Percentiles rank a stretch among this genome's conserved stretches.
phyloP scores from a whole-genome alignment of 495 filamentous ascomycete genomes.

The Tuber umbilicatum region DNA sequence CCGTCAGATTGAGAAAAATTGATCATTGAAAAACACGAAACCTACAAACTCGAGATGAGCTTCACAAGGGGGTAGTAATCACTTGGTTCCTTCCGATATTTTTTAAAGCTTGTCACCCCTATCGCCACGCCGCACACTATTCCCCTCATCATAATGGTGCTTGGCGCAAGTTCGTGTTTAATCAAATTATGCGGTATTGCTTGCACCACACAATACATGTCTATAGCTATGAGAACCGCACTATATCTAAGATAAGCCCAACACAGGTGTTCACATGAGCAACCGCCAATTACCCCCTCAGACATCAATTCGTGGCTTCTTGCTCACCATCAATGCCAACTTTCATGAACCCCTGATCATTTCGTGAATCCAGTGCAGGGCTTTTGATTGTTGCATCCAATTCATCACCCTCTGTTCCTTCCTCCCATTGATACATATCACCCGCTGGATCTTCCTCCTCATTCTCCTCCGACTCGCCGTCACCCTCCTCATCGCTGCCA shows the following conservation, averaged over 20 bases:
- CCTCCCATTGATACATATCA: not conserved
- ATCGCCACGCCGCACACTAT: too few relatives aligned
- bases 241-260: not conserved
- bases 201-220: not conserved
- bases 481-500: slow-evolving; percentile 33
- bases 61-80: too few relatives aligned
- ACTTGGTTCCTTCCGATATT: too few relatives aligned
- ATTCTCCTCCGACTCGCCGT: slow-evolving; percentile 21
- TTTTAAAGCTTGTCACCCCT: too few relatives aligned
- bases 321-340: not conserved
- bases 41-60: too few relatives aligned
- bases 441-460: slow-evolving; percentile 12
- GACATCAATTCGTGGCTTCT: not conserved
- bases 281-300: not conserved
- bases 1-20: too few relatives aligned
- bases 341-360: not conserved
- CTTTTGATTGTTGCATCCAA: not conserved
- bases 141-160: too few relatives aligned
- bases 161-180: too few relatives aligned
- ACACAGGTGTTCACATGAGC: not conserved
- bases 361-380: not conserved
- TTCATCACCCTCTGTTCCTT: not conserved
- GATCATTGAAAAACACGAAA: too few relatives aligned
- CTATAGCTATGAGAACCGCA: not conserved
- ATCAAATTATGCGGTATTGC: too few relatives aligned